Evolutionary conservation across 306 rosid species (phyloP).

Genomic region (Castanea crenata): DNA sequence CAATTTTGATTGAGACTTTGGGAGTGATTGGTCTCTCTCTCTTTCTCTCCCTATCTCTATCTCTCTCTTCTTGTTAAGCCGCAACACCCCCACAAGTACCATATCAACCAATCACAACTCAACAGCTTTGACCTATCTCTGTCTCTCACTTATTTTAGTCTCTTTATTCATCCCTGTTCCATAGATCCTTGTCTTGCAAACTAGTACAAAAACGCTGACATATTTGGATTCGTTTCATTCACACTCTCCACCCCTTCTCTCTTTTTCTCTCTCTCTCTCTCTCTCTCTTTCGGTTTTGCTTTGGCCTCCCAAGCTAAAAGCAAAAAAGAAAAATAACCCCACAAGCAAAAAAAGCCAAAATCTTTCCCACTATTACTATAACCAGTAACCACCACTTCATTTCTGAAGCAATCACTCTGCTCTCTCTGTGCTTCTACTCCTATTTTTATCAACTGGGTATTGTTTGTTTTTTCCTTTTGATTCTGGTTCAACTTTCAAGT

Average conservation of each 20-base stretch:
- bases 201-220: conserved; percentile 31
- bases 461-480: not conserved
- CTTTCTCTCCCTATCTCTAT: not conserved
- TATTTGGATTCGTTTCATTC: conserved; percentile 29
- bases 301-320: not conserved
- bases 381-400: not conserved
- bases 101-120: conserved; percentile 76
- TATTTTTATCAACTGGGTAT: not conserved
- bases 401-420: not conserved
- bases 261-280: not conserved
- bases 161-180: conserved; percentile 32
- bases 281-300: not conserved
- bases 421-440: not conserved
- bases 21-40: conserved; percentile 7
- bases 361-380: not conserved
- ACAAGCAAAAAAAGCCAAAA: not conserved
- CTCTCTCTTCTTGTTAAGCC: conserved; percentile 3
- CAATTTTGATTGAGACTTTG: not conserved
- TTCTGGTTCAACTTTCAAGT: not conserved
- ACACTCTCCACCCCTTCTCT: not conserved
- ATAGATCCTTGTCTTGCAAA: conserved; percentile 43
- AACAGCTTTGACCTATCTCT: conserved; percentile 42
- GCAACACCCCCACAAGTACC: conserved; percentile 42
- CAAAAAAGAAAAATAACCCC: not conserved
- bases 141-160: conserved; percentile 14